Conservation (phyloP, 805 yeast genomes). For the Hanseniaspora taiwanica region DNA sequence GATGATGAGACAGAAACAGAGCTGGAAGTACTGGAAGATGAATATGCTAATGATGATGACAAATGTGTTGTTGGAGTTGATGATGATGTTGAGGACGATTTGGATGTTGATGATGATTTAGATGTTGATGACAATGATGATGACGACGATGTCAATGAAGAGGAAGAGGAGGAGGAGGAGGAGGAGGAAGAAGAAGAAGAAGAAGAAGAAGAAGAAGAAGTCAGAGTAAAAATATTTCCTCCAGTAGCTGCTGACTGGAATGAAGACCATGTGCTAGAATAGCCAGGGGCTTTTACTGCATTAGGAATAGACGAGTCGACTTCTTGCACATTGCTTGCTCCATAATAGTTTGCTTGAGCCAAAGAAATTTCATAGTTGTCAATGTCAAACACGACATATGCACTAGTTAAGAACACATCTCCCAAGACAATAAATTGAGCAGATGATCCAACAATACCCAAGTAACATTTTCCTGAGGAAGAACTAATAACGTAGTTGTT, state of each 20-base stretch:
- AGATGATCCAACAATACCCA: slow-evolving; percentile 28
- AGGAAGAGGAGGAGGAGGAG: slow-evolving; percentile 8
- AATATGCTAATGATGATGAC: not conserved
- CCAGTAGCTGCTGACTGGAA: slow-evolving; percentile 13
- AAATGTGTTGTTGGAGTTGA: not conserved
- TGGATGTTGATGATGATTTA: slow-evolving; percentile 18
- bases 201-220: slow-evolving; percentile 4
- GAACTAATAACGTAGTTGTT: slow-evolving; percentile 18
- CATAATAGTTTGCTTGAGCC: slow-evolving; percentile 31
- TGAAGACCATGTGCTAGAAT: slow-evolving; percentile 31
- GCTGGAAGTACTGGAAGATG: too few relatives aligned
- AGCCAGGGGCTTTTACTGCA: slow-evolving; percentile 35
- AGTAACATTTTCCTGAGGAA: slow-evolving; percentile 26
- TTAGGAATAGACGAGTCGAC: slow-evolving; percentile 27
- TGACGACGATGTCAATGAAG: slow-evolving; percentile 3
- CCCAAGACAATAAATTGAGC: slow-evolving; percentile 33
- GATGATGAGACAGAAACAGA: too few relatives aligned
- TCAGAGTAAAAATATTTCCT: slow-evolving; percentile 17
- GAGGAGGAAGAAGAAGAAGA: slow-evolving; percentile 8
- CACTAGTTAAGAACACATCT: slow-evolving; percentile 42
- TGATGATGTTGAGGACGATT: slow-evolving; percentile 13
- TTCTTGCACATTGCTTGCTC: slow-evolving; percentile 12
- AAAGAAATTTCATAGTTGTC: slow-evolving; percentile 44
- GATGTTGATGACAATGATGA: slow-evolving; percentile 14
- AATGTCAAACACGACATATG: slow-evolving; percentile 52